These are phyloP conservation scores for Ceratocystis ficicola DNA, from an alignment of 2,329 filamentous ascomycete species.

Conservation along the genomic window DNA sequence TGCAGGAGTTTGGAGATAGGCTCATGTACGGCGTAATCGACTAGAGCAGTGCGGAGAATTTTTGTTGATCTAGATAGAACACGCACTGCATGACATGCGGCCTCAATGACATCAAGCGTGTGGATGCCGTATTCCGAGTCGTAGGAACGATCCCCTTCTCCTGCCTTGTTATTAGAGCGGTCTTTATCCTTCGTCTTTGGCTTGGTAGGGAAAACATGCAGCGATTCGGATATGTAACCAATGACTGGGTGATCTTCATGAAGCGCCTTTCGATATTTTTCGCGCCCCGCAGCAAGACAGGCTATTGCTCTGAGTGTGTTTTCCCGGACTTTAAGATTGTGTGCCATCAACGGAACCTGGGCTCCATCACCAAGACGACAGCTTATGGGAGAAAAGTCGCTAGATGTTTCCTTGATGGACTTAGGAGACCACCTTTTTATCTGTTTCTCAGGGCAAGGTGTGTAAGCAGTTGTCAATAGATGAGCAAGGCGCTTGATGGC, in stretches of 20 bases:
- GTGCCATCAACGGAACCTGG: conserved; percentile 46
- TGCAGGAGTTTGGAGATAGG: conserved; percentile 65
- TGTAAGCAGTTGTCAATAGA: conserved; percentile 41
- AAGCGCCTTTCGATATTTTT: conserved; percentile 70
- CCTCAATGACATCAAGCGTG: conserved; percentile 63
- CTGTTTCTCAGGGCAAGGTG: conserved; percentile 31
- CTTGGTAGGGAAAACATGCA: conserved; percentile 45
- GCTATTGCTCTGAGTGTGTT: conserved; percentile 65
- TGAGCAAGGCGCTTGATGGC: conserved; percentile 37
- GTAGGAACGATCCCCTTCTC: background rate
- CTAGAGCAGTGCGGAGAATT: conserved; percentile 70
- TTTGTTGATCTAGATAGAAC: conserved; percentile 76
- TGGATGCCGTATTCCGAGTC: conserved; percentile 55
- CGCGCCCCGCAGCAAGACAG: conserved; percentile 68
- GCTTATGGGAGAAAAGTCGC: conserved; percentile 29
- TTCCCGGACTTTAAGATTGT: conserved; percentile 66
- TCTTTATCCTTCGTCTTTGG: conserved; percentile 39
- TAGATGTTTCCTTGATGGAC: conserved; percentile 29
- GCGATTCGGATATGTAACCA: conserved; percentile 69
- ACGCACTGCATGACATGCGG: conserved; percentile 70
- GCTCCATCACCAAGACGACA: conserved; percentile 49
- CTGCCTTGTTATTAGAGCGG: conserved; percentile 28
- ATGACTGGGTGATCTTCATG: conserved; percentile 65
- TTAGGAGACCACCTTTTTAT: conserved; percentile 33
- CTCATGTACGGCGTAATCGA: conserved; percentile 69